Base-by-base conservation (phyloP, 768 basidiomycete genomes). In the Rhizopogon salebrosus region DNA sequence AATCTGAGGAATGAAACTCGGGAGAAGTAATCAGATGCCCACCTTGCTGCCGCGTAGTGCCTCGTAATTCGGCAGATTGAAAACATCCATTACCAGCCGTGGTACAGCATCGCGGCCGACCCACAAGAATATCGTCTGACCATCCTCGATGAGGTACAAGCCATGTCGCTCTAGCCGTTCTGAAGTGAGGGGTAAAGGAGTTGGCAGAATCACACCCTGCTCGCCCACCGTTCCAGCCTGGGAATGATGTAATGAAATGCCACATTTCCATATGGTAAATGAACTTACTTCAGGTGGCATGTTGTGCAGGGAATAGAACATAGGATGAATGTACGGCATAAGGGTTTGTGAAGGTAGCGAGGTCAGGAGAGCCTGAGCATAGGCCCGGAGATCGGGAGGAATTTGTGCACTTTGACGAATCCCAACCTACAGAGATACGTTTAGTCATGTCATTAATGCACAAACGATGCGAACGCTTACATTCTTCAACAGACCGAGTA, bases 81-180 rank as follows among this genome's bases (percentile, higher is more conserved):
- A 98, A 16, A 98, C 95, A 63, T 99, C 97, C 77, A 86, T 77
- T 55, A 98, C 74, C 42, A 98, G 82, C 64, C 95, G 89, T 9
- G 95, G 92, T n/a, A 98, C 93, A 7, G 97, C 93, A 66, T 98
- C 95, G 27, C 94, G 84, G n/a, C 97, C 97, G 46, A 99, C 83
- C 88, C 92, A 98, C 43, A 98, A 77, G 84, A 99, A 98, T 64
- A 99, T 91, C 20, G 90, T 95, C 70, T 98, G 97, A 1, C 90
- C 91, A 67, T 98, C 95, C 69, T 98, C 97, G 60, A 99, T 97
- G 57, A 99, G 71, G 82, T 87, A 98, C 51, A 99, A 76, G 53
- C 97, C 97, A 62, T 98, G 94, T 46, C 95, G 78, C 70, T 98
- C 95, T 49, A 99, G 75, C 36, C 93, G 80, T 70, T 98, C 95